These are phyloP conservation scores for Scheffersomyces illinoinensis DNA, from an alignment of 1,139 yeast genomes.

Conservation along the genomic window DNA sequence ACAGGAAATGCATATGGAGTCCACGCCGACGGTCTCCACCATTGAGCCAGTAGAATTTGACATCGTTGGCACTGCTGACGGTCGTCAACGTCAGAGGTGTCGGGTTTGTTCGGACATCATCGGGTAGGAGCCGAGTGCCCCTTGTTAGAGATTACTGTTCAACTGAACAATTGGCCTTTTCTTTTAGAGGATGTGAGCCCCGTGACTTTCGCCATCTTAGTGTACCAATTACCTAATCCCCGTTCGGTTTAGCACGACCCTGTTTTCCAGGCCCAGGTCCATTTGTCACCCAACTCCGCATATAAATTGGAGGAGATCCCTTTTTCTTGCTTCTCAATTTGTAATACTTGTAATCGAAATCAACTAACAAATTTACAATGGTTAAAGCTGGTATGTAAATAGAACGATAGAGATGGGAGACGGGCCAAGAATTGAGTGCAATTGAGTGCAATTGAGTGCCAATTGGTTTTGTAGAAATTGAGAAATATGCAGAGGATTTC, in stretches of 20 bases:
- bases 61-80: background rate
- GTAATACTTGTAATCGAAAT: background rate
- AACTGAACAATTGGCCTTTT: background rate
- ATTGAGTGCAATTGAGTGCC: background rate
- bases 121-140: background rate
- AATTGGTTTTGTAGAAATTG: background rate
- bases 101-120: background rate
- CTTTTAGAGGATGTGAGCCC: background rate
- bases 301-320: constrained; percentile 1
- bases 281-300: background rate
- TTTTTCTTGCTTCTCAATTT: background rate
- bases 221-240: background rate
- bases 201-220: background rate
- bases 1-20: background rate
- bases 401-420: background rate
- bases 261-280: constrained; percentile 1
- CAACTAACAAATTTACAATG: constrained; percentile 18
- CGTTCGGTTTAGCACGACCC: background rate
- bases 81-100: background rate
- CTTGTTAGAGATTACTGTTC: background rate
- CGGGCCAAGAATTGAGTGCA: background rate
- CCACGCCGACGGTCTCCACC: background rate
- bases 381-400: constrained; percentile 36
- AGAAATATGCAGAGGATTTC: background rate
- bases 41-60: background rate